A percentile compares a stretch with the other conserved stretches of the same genome.
These are phyloP conservation scores for Phalaenopsis hybrid DNA, from an alignment of 116 monocot genomes.

Conservation along the genomic window DNA sequence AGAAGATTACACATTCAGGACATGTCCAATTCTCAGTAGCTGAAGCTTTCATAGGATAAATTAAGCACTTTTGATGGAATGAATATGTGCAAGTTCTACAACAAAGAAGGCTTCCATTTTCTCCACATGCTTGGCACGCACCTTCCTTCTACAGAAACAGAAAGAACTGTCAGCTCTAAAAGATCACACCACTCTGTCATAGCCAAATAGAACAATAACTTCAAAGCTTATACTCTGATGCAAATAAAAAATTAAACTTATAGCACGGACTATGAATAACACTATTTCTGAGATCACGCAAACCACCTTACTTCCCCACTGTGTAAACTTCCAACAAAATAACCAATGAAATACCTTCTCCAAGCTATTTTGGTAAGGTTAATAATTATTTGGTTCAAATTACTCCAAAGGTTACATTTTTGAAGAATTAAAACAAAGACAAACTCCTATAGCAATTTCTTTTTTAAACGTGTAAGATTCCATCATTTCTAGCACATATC, in stretches of 20 bases:
- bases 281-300: not conserved
- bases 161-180: not conserved
- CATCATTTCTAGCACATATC: not conserved
- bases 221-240: constrained; percentile 2
- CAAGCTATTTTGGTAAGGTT: not conserved
- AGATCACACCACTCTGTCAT: not conserved
- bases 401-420: not conserved
- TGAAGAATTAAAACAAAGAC: not conserved
- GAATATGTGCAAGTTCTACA: constrained; percentile 83
- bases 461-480: not conserved
- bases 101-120: constrained; percentile 43
- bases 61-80: constrained; percentile 72
- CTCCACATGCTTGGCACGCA: constrained; percentile 72
- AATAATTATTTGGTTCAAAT: not conserved
- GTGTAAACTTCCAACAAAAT: not conserved
- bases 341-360: not conserved
- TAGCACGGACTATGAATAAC: not conserved
- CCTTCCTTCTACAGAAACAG: constrained; percentile 57
- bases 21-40: constrained; percentile 70
- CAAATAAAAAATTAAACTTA: not conserved
- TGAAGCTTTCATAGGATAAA: constrained; percentile 46
- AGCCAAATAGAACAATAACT: not conserved
- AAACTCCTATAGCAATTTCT: not conserved
- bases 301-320: not conserved
- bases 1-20: constrained; percentile 80